Conservation (phyloP, 2,329 filamentous ascomycete species). For the Sporothrix variecibatus region DNA sequence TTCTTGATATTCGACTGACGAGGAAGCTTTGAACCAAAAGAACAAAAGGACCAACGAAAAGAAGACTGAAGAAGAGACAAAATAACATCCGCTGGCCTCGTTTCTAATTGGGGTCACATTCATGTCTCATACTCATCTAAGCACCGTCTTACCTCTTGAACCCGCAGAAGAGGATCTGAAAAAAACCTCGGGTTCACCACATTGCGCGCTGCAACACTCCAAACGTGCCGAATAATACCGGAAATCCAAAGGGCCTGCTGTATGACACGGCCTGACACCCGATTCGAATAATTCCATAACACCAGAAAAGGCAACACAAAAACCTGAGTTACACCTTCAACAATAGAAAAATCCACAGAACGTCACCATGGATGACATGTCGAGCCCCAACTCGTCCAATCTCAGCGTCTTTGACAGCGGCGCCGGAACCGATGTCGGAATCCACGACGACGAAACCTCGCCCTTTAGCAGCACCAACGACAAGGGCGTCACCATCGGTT, state of each 20-base stretch:
- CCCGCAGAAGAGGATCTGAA: slow-evolving; percentile 27
- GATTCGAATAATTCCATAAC: background rate
- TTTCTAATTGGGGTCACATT: slow-evolving; percentile 21
- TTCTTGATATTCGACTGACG: background rate
- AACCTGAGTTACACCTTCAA: background rate
- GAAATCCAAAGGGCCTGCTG: background rate
- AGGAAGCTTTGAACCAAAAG: background rate
- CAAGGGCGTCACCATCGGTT: background rate
- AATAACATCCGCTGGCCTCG: background rate
- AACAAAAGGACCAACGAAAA: background rate
- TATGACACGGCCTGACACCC: background rate
- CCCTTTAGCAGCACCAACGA: slow-evolving; percentile 28
- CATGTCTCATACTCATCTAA: slow-evolving; percentile 26
- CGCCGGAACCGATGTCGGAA: slow-evolving; percentile 23
- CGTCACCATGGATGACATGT: slow-evolving; percentile 30
- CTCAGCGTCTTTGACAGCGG: slow-evolving; percentile 31
- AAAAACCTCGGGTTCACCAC: slow-evolving; percentile 17
- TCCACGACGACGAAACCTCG: slow-evolving; percentile 29
- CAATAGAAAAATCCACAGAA: background rate
- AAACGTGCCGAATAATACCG: slow-evolving; percentile 1
- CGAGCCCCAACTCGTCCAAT: slow-evolving; percentile 30
- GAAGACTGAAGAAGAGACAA: background rate
- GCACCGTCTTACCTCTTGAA: slow-evolving; percentile 23
- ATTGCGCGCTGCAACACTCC: background rate
- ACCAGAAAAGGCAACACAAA: background rate